These are phyloP conservation scores for Leishmania major DNA, from an alignment of 208 protist species.

Conservation along the genomic window DNA sequence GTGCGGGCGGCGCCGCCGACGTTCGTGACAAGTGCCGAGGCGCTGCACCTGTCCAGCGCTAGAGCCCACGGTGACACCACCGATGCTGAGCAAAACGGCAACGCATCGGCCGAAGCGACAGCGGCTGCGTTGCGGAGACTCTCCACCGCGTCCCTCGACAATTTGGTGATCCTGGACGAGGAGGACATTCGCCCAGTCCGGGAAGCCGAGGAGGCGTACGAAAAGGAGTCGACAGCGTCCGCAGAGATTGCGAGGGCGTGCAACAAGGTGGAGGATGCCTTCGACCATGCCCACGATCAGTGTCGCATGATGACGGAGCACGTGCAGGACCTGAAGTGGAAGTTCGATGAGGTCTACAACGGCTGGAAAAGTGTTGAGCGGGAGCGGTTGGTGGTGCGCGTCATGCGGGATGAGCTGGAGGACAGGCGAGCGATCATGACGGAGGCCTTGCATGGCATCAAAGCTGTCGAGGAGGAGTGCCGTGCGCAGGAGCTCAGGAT, in stretches of 20 bases:
- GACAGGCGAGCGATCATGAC: conserved; percentile 28
- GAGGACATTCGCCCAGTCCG: conserved; percentile 48
- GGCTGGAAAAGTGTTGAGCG: conserved; percentile 21
- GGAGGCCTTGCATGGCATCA: conserved; percentile 20
- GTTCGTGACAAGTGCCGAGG: conserved; percentile 45
- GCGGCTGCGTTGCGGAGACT: background rate
- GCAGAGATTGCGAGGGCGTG: conserved; percentile 21
- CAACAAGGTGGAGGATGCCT: conserved; percentile 29
- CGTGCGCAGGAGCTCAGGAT: conserved; percentile 37
- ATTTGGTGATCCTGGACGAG: conserved; percentile 33
- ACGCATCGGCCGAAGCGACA: background rate
- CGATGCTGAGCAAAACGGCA: conserved; percentile 4
- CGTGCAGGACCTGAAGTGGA: conserved; percentile 41
- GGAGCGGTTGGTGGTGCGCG: conserved; percentile 23
- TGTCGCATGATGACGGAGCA: conserved; percentile 51
- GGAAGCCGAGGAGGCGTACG: conserved; percentile 37
- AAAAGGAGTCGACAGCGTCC: conserved; percentile 29
- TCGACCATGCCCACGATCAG: conserved; percentile 25
- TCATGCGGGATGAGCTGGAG: conserved; percentile 36
- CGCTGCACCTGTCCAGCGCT: background rate
- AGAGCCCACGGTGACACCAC: background rate
- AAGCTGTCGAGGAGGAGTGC: conserved; percentile 33
- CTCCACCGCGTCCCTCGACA: background rate
- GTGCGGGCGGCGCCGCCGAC: conserved; percentile 43
- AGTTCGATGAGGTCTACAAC: conserved; percentile 35